Conservation (phyloP, 2,329 filamentous ascomycete species). For the Paraconiothyrium sp. region DNA sequence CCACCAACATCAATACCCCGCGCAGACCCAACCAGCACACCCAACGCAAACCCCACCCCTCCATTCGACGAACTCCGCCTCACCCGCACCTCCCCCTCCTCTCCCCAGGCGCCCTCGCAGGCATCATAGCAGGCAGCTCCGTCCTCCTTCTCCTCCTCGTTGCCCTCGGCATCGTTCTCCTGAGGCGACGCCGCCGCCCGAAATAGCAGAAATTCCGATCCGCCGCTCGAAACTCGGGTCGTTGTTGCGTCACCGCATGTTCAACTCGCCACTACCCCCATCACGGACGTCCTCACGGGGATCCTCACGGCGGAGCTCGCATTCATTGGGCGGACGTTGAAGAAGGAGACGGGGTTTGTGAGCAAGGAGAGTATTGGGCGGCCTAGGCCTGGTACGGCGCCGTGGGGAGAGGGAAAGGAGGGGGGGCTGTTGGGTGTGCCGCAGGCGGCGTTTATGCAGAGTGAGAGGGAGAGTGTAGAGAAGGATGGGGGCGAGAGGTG, state of each 20-base stretch:
- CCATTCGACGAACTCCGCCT: conserved; percentile 5
- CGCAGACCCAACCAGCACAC: conserved; percentile 1
- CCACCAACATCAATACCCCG: neutral
- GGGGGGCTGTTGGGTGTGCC: conserved; percentile 32
- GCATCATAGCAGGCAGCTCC: conserved; percentile 23
- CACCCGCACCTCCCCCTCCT: conserved; percentile 12
- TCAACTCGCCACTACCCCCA: conserved; percentile 19
- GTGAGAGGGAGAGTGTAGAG: conserved; percentile 19
- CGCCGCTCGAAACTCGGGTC: conserved; percentile 32
- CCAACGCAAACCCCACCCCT: conserved; percentile 12
- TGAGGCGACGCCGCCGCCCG: conserved; percentile 20
- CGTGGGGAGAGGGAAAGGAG: conserved; percentile 14
- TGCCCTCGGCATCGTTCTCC: conserved; percentile 17
- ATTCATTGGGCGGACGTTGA: too few species aligned
- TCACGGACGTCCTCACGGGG: neutral
- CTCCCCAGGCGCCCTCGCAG: conserved; percentile 27
- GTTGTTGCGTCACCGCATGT: conserved; percentile 26
- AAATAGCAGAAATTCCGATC: conserved; percentile 34
- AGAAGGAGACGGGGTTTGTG: conserved; percentile 5
- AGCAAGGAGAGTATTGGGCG: conserved; percentile 29
- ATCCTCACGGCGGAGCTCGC: too few species aligned
- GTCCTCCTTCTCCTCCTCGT: conserved; percentile 21
- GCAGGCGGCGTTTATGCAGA: conserved; percentile 26
- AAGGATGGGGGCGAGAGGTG: conserved; percentile 20
- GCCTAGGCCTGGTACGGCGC: conserved; percentile 25